Evolutionary conservation across 768 basidiomycete species (phyloP).

Genomic region (Galerina sulciceps): DNA sequence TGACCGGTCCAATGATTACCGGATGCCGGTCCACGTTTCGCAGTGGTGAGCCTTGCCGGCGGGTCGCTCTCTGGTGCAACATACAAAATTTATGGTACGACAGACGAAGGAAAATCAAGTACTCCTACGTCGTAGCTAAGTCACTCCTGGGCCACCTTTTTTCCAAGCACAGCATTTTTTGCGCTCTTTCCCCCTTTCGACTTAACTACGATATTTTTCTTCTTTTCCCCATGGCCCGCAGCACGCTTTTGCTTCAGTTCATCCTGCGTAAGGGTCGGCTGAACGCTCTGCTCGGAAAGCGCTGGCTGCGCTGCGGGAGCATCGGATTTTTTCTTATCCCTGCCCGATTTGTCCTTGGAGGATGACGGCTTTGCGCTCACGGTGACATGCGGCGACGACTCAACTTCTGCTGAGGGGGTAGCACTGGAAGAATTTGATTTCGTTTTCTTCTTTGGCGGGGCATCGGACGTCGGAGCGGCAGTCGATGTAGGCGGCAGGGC

Average conservation of each 20-base stretch:
- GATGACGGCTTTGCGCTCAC: slow-evolving; percentile 10
- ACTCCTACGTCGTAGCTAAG: neutral
- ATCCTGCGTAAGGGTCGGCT: slow-evolving; percentile 36
- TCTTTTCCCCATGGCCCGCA: slow-evolving; percentile 52
- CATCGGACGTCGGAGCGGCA: neutral
- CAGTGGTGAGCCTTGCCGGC: no score
- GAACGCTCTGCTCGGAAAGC: slow-evolving; percentile 18
- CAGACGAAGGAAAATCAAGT: neutral
- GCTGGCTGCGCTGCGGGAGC: slow-evolving; percentile 12
- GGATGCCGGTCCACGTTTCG: neutral
- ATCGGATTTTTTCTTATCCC: slow-evolving; percentile 20
- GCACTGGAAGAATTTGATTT: neutral
- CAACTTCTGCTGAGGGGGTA: slow-evolving; percentile 7
- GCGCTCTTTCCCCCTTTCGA: slow-evolving; percentile 49
- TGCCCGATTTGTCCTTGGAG: slow-evolving; percentile 17
- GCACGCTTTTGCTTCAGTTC: slow-evolving; percentile 60
- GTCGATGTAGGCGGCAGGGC: neutral
- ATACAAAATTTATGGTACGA: no score
- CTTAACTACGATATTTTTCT: slow-evolving; percentile 51
- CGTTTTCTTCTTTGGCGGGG: slow-evolving; percentile 22
- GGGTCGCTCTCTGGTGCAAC: no score
- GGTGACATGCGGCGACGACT: slow-evolving; percentile 4
- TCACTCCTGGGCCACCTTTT: slow-evolving; percentile 45
- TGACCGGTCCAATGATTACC: slow-evolving; percentile 6
- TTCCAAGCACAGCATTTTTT: slow-evolving; percentile 60